Percentiles rank a stretch among this genome's conserved stretches.
Conservation (phyloP, 352 stramenopile species). For the Phytophthora boehmeriae region DNA sequence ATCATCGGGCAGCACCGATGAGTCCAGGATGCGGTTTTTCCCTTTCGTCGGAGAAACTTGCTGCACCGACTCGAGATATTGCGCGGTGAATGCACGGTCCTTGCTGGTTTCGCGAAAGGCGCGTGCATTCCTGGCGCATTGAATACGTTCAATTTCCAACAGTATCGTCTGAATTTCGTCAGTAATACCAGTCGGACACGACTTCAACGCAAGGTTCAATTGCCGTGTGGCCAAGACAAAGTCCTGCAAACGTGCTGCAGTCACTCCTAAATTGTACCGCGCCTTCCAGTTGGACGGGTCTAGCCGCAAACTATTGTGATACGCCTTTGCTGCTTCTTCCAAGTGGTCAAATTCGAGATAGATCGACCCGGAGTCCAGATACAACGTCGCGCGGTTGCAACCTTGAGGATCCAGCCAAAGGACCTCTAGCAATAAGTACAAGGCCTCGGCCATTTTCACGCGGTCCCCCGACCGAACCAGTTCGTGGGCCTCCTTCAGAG, state of each 20-base stretch:
- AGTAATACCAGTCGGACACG: slow-evolving; percentile 18
- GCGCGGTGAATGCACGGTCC: slow-evolving; percentile 48
- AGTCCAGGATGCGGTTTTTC: background rate
- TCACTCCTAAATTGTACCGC: slow-evolving; percentile 54
- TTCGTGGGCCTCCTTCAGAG: slow-evolving; percentile 29
- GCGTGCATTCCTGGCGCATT: slow-evolving; percentile 35
- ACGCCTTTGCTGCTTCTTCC: slow-evolving; percentile 55
- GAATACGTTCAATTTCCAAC: slow-evolving; percentile 48
- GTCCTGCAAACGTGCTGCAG: slow-evolving; percentile 47
- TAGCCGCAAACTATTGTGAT: slow-evolving; percentile 50
- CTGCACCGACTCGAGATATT: slow-evolving; percentile 50
- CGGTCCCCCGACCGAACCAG: slow-evolving; percentile 39
- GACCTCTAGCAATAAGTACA: slow-evolving; percentile 68
- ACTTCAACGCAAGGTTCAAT: slow-evolving; percentile 35
- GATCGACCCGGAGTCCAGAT: slow-evolving; percentile 59
- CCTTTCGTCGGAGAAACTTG: slow-evolving; percentile 10
- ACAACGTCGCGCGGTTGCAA: slow-evolving; percentile 39
- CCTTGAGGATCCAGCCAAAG: slow-evolving; percentile 43
- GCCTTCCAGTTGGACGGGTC: slow-evolving; percentile 49
- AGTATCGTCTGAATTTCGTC: slow-evolving; percentile 43
- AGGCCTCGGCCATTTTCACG: slow-evolving; percentile 42
- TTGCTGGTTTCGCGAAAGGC: slow-evolving; percentile 40
- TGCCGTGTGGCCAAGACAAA: slow-evolving; percentile 57
- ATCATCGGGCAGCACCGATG: slow-evolving; percentile 18
- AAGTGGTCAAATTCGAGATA: slow-evolving; percentile 60